Base-by-base conservation (phyloP, 805 yeast species). In the Lipomyces oligophaga region DNA sequence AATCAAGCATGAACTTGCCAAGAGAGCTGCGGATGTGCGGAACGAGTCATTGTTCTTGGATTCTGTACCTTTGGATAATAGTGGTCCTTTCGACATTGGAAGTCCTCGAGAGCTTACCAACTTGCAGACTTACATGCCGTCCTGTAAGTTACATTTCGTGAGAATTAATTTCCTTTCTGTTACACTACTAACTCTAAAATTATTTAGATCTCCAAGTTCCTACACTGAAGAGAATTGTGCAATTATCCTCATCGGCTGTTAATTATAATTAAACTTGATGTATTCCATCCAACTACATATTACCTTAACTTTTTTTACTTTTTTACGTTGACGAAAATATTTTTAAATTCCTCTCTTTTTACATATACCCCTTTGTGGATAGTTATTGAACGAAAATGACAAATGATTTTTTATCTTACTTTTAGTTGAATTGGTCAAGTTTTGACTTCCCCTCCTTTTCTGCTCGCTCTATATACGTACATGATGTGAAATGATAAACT, bases 221-320 rank as follows among this genome's bases (percentile, higher is more conserved):
- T 35, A 81, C 78, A 33, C 81, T 94, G 30, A 83, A 94, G 71
- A 76, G 93, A 67, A 80, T 93, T 38, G 85, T 89, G 32, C 96
- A 89, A 64, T 73, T 93, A 22, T 41, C 57, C 3, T 38, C 41
- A 7, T 48, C 43, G n/a, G n/a, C n/a, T n/a, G n/a, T n/a, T n/a
- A n/a, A n/a, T n/a, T n/a, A n/a, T n/a, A n/a, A n/a, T n/a, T n/a
- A n/a, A n/a, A n/a, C n/a, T n/a, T n/a, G n/a, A n/a, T n/a, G n/a
- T n/a, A n/a, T n/a, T n/a, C n/a, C n/a, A n/a, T n/a, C n/a, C n/a
- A n/a, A n/a, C 4, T 43, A 47, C 25, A 31, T 41, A 11, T 21
- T 30, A 13, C 19, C 18, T 13, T 41, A 33, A 34, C 8, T 21
- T 31, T 11, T 22, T 6, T 18, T 25, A 7, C 26, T 11, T 5